phyloP scores from a whole-genome alignment of 768 basidiomycete species.

The Udeniomyces megalosporus region DNA sequence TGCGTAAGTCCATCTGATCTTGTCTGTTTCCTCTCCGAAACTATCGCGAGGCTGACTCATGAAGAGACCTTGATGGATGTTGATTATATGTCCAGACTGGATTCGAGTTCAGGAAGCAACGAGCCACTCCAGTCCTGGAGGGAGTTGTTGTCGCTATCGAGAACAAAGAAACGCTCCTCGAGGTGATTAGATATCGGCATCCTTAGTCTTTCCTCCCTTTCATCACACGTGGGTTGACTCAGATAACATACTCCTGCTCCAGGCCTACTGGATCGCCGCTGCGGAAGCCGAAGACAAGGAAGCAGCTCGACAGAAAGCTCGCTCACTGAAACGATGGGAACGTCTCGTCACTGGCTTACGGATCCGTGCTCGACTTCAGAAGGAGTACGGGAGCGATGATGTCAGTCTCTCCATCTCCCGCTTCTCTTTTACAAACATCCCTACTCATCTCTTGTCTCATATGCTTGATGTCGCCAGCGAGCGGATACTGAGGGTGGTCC shows the following conservation, averaged over 20 bases:
- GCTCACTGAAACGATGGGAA: constrained; percentile 72
- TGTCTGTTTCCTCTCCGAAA: background rate
- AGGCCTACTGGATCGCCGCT: constrained; percentile 79
- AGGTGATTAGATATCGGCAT: constrained; percentile 38
- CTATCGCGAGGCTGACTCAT: background rate
- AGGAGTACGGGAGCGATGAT: constrained; percentile 42
- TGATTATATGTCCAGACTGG: constrained; percentile 49
- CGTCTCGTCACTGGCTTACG: constrained; percentile 74
- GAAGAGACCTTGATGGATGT: background rate
- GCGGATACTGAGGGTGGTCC: background rate
- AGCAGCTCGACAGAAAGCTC: constrained; percentile 55
- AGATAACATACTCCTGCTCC: background rate
- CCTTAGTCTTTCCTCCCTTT: background rate
- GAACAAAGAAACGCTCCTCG: constrained; percentile 53
- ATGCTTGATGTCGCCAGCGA: background rate
- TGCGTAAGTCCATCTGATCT: constrained; percentile 46
- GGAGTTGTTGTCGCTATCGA: constrained; percentile 78
- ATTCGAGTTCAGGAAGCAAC: constrained; percentile 90
- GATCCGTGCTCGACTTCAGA: constrained; percentile 64
- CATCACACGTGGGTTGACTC: background rate
- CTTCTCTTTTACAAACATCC: background rate
- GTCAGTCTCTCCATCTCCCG: background rate
- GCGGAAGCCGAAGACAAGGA: constrained; percentile 62
- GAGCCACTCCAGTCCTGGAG: constrained; percentile 66
- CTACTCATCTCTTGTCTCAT: background rate